Base-by-base conservation (phyloP, 495 filamentous ascomycete species). In the Beverwykella pulmonaria region DNA sequence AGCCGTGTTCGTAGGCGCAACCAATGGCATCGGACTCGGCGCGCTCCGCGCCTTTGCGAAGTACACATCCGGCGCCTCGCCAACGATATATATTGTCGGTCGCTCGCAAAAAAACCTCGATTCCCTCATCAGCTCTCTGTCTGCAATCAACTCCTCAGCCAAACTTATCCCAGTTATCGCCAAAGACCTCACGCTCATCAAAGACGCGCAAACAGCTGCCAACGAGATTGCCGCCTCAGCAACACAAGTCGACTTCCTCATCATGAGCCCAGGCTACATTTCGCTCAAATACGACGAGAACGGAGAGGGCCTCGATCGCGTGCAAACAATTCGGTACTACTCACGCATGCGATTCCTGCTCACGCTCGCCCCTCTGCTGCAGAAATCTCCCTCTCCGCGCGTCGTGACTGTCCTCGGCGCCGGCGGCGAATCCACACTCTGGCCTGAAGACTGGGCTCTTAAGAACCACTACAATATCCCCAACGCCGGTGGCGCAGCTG, bases 1-100 rank as follows among this genome's bases (percentile, higher is more conserved):
- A 32, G 78, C 75, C 26, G 69, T 82, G 50, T 82, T 82, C 54
- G 74, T 79, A 9, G 77, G 78, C 22, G 78, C 67, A 19, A 80
- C 79, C 5, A 70, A 69, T 32, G 79, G 79, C 26, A 80, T 82
- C 50, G 78, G 77, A 29, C 66, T 76, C 54, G 70, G 59, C 27
- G 75, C 79, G 3, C 66, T 80, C 2, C 61, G 71, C 19, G 73
- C 74, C 26, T 73, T 79, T 54, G 73, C 75, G 8, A 60, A 69
- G 1, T 64, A 78, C 56, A 64, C 61, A n/a, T 49, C 50, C 1
- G 60, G 75, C 27, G 39, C 63, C 17, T 67, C 62, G 20, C 79
- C 78, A 1, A 69, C 68, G 32, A 65, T 77, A 15, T 77, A 78
- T 49, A 74, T 79, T 23, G 63, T 80, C 34, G 79, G 77, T 30